These are phyloP conservation scores for Fusarium cyanostomum DNA, from an alignment of 2,329 filamentous ascomycete genomes.

Conservation along the genomic window DNA sequence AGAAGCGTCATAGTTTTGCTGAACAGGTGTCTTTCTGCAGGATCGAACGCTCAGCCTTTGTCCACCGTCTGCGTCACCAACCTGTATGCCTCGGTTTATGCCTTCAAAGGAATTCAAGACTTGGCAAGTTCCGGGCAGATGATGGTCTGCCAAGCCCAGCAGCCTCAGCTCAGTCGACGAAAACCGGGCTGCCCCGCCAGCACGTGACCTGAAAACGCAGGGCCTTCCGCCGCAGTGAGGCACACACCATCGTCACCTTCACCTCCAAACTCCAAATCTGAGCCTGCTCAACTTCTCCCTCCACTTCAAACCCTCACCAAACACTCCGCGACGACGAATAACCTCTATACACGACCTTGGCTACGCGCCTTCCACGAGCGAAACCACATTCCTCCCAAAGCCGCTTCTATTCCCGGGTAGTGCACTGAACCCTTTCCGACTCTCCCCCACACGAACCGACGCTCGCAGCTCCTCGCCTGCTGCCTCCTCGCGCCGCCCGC, in stretches of 20 bases:
- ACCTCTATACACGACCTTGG: slow-evolving; percentile 28
- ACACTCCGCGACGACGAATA: slow-evolving; percentile 25
- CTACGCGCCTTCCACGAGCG: slow-evolving; percentile 28
- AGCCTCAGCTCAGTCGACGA: slow-evolving; percentile 12
- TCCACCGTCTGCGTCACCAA: neutral
- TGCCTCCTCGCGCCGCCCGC: slow-evolving; percentile 20
- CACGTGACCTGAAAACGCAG: slow-evolving; percentile 47
- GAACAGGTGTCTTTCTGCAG: too few relatives aligned
- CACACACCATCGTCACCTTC: slow-evolving; percentile 45
- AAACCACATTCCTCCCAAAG: slow-evolving; percentile 17
- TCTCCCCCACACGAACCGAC: slow-evolving; percentile 25
- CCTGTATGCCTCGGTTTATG: neutral
- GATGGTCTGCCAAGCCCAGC: slow-evolving; percentile 1
- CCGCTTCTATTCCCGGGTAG: slow-evolving; percentile 28
- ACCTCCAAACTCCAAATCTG: slow-evolving; percentile 41
- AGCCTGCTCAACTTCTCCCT: slow-evolving; percentile 42
- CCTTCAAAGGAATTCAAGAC: neutral
- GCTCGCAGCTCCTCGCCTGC: slow-evolving; percentile 36
- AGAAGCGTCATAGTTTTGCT: too few relatives aligned
- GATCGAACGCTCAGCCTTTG: neutral
- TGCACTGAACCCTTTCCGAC: slow-evolving; percentile 30
- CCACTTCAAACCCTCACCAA: slow-evolving; percentile 28
- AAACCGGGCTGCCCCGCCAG: slow-evolving; percentile 43
- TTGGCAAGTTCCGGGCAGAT: slow-evolving; percentile 13
- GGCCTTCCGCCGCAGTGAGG: slow-evolving; percentile 39